Evolutionary conservation across 495 filamentous ascomycete genomes (phyloP), one percentile per base, ranked within the genome.

Genomic region (Aspergillus egyptiacus): DNA sequence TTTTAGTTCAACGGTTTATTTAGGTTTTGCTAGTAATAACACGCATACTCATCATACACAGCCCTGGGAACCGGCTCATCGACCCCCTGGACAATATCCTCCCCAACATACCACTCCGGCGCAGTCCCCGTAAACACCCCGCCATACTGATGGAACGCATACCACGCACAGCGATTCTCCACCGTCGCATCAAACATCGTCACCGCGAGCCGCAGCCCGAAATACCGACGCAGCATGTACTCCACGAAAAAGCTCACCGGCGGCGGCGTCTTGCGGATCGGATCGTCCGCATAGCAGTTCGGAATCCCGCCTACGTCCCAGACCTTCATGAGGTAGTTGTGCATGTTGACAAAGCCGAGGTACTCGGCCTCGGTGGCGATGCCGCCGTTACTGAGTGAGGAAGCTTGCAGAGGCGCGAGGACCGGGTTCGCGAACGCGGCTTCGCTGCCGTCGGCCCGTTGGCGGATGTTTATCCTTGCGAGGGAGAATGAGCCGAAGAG

Each of bases 181-280:
- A 11, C 1, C 25, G 40, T 30, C 27, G 40, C n/a, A 15, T 30
- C 40, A 6, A 43, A 31, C 25, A 32, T 32, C 14, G 15, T 23
- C 2, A 9, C 2, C 2, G 39, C 10, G 10, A 51, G 37, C 8
- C 48, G 30, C 7, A 51, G 20, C 25, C 48, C 31, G 14, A 44
- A 43, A 22, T 36, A 51, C 20, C 37, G 36, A 2, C 48, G 48
- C 4, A 44, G 23, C 48, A 51, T 44, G 19, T 51, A 30, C 30
- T 51, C 48, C 2, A 22, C 48, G 22, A 43, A 51, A 8, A 37
- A 51, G n/a, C 2, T 10, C 1, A 25, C 18, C 27, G 30, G 38
- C 5, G 38, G 31, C 19, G 22, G 13, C 15, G 48, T 17, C 22
- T 33, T 31, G 7, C 6, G 18, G 5, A 32, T 31, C 7, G 41